A percentile compares a stretch with the other conserved stretches of the same genome.
These are phyloP conservation scores for Carex pumila DNA, from an alignment of 176 grass and related monocot species.

Conservation along the genomic window DNA sequence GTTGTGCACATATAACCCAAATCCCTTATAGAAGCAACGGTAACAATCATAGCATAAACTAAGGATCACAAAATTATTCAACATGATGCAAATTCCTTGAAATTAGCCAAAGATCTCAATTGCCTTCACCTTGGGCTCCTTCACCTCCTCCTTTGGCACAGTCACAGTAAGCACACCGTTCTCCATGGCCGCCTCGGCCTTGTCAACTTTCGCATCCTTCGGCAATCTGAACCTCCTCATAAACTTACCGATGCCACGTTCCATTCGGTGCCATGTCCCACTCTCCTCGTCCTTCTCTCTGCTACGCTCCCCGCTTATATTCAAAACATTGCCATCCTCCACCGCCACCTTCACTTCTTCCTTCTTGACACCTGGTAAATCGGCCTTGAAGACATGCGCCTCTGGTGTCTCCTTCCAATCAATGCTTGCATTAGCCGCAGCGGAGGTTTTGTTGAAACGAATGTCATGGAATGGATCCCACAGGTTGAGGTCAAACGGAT, in stretches of 20 bases:
- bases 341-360: slow-evolving; percentile 43
- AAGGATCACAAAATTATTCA: background rate
- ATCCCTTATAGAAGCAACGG: too few species aligned
- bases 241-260: slow-evolving; percentile 47
- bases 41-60: too few species aligned
- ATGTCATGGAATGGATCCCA: slow-evolving; percentile 19
- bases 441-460: slow-evolving; percentile 15
- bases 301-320: background rate
- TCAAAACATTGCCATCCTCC: slow-evolving; percentile 25
- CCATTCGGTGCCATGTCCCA: slow-evolving; percentile 42
- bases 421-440: slow-evolving; percentile 15
- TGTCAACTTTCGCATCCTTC: slow-evolving; percentile 25
- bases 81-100: background rate
- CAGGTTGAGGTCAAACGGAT: slow-evolving; percentile 19
- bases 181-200: slow-evolving; percentile 38
- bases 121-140: slow-evolving; percentile 27
- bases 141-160: slow-evolving; percentile 32
- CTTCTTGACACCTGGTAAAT: slow-evolving; percentile 36
- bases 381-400: slow-evolving; percentile 43
- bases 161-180: slow-evolving; percentile 45
- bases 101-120: slow-evolving; percentile 38
- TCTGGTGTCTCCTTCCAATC: slow-evolving; percentile 57
- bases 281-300: slow-evolving; percentile 33
- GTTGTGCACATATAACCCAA: background rate
- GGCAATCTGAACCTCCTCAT: slow-evolving; percentile 22